Evolutionary conservation across 352 stramenopile species (phyloP).

Genomic region (Globisporangium canariense): DNA sequence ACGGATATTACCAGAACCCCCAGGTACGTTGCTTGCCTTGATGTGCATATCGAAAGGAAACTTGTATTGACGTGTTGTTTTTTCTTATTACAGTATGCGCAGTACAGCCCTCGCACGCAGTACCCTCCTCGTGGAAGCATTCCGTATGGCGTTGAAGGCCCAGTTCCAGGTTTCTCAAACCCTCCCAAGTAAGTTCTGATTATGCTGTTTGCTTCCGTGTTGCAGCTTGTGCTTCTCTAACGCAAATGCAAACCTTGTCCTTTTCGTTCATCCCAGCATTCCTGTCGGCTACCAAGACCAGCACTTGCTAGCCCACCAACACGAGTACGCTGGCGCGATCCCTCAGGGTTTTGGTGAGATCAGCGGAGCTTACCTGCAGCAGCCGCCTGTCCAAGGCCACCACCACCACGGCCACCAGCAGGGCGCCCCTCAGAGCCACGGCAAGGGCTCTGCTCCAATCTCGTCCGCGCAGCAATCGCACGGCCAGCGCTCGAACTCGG

Average conservation of each 20-base stretch:
- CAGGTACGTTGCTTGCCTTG: conserved; percentile 35
- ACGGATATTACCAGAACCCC: conserved; percentile 87
- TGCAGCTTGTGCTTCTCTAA: not conserved
- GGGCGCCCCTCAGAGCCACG: conserved; percentile 55
- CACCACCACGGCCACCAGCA: conserved; percentile 64
- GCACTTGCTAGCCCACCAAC: conserved; percentile 74
- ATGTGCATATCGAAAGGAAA: not conserved
- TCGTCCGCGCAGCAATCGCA: conserved; percentile 45
- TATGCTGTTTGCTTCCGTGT: not conserved
- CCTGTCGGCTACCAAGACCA: conserved; percentile 81
- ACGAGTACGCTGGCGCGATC: conserved; percentile 73
- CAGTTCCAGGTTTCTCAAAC: conserved; percentile 77
- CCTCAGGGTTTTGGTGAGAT: conserved; percentile 85
- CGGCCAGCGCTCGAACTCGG: conserved; percentile 49
- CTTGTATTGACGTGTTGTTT: conserved; percentile 13
- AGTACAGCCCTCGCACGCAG: conserved; percentile 85
- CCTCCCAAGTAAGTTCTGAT: conserved; percentile 39
- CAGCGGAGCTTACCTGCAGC: conserved; percentile 70
- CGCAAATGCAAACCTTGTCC: not conserved
- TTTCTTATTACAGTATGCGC: conserved; percentile 55
- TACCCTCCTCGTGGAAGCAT: conserved; percentile 80
- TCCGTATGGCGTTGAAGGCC: conserved; percentile 80
- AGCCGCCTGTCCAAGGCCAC: conserved; percentile 41
- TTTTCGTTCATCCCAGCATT: conserved; percentile 30
- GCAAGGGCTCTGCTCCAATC: conserved; percentile 49